Base-by-base conservation (phyloP, 2,329 filamentous ascomycete genomes). In the Sporothrix dimorphospora region DNA sequence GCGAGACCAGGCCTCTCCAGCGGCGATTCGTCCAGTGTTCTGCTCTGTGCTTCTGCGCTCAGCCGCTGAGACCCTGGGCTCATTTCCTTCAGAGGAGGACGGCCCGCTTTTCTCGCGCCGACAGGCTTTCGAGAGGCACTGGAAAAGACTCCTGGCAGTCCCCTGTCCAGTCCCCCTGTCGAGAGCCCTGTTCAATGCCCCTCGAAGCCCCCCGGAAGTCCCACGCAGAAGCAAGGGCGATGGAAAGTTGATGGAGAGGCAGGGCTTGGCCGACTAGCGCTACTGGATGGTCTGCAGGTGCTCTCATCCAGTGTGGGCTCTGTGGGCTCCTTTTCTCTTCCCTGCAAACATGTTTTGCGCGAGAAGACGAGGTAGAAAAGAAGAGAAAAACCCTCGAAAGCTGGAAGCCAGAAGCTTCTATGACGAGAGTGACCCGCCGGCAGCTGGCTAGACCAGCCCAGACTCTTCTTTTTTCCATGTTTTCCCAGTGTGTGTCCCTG, bases 11-110 rank as follows among this genome's bases (percentile, higher is more conserved):
- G 61, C 19, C 38, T 47, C 38, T 27, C 24, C 57, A 61, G 53
- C 14, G 8, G 8, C 53, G 27, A 19, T 57, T 59, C 30, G 16
- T 14, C 57, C 34, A 61, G 34, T 40, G 34, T 38, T 34, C 30
- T 34, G 30, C 24, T 12, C 27, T 61, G 14, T 61, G 57, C 30
- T 45, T 65, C 40, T 42, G 34, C 34, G 57, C 38, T 45, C 59
- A 65, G 59, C 59, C 59, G 38, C 38, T 65, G 59, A 38, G 40
- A 45, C 5, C 59, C 59, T 45, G 19, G 59, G n/a, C 59, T 45
- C 38, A 65, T 67, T 67, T 51, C 24, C 42, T 45, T 24, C 38
- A 49, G 40, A 66, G 38, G 9, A 66, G 49, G 42, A 30, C 8
- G 24, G 24, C 42, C 45, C 42, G 38, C 59, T 45, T 19, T 65